Base-by-base conservation (phyloP, 768 basidiomycete genomes). In the Strobilomyces confusus region DNA sequence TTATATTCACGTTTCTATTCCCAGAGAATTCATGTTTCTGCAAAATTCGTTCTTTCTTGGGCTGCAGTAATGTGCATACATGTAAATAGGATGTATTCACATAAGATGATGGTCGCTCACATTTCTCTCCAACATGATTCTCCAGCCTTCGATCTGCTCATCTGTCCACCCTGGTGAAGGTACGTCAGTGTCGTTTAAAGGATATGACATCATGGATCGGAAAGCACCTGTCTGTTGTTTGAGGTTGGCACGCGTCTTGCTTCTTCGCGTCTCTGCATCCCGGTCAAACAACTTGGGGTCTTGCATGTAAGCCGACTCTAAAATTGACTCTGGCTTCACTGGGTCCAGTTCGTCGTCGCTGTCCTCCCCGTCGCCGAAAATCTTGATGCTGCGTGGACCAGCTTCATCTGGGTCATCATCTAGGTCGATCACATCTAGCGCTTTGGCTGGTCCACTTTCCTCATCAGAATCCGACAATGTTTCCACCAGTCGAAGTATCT, bases 91-190 rank as follows among this genome's bases (percentile, higher is more conserved):
- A 37, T 52, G 52, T 42, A 53, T 44, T 44, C 30, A 51, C 37
- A 38, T 13, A 51, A 17, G 56, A 51, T 2, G 57, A 33, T 12
- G 13, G 14, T 25, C 23, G 75, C 88, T 56, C 62, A 95, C 94
- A 63, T 95, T 86, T 59, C 87, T 74, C 52, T 98, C 95, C 53
- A 97, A 68, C 87, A 95, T 92, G 51, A 89, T 84, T 52, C 72
- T 80, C 93, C 93, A 97, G 0, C 93, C 94, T 68, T 97, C 93
- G 26, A 97, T 84, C 64, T 95, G 93, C 59, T 87, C 87, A 62
- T 97, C 84, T 9, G 67, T 73, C 84, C 86, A 89, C 12, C 87
- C 87, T 86, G 49, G 25, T 9, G 11, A 55, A 40, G 9, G 33
- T 25, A 37, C 5, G n/a, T 59, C 13, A 56, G 37, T 30, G 17